Evolutionary conservation across 192 early-diverging fungal genomes (phyloP), one percentile per base, ranked within the genome.

Genomic region (Ambispora gerdemannii): DNA sequence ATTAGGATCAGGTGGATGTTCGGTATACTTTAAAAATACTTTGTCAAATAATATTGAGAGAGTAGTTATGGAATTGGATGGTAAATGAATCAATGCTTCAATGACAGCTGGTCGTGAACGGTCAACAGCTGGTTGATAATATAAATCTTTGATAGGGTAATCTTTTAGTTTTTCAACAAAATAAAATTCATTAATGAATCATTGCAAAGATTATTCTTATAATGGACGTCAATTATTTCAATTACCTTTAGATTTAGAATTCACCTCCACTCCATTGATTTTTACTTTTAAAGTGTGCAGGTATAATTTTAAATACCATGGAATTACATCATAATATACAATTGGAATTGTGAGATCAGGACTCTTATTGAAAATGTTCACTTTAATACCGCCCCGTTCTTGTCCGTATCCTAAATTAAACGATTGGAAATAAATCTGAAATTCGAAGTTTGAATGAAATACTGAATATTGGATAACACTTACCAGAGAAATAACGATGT

Each of bases 1-100:
- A 77, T 95, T 95, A 19, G 95, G 93, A 75, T 99, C 97, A 3
- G 97, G 95, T 38, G 90, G 92, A 72, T 98, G 93, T 77, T 99
- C 95, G 0, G 93, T 94, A 74, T 97, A 97, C 74, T 93, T 92
- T 53, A 99, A 79, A 67, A 95, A 95, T 3, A 91, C 88, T 74
- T 91, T 93, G 74, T 97, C 97, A 75, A 95, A 96, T 47, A 89
- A 86, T 51, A 95, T 82, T 32, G 85, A 75, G 33, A 98, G 56
- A 7, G 83, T 84, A 7, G 89, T 83, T 33, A 83, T 80, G 8
- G 90, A 88, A 33, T 88, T 75, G 2, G 91, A 74, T 0, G 94
- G 93, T 20, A 99, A 70, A 6, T 67, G 68, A 31, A 95, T 34
- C 13, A 73, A 71, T 20, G 92, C 60, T 73, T 99, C 95, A 50